phyloP scores from a whole-genome alignment of 73 alveolate genomes.

The Paramecium pentaurelia region DNA sequence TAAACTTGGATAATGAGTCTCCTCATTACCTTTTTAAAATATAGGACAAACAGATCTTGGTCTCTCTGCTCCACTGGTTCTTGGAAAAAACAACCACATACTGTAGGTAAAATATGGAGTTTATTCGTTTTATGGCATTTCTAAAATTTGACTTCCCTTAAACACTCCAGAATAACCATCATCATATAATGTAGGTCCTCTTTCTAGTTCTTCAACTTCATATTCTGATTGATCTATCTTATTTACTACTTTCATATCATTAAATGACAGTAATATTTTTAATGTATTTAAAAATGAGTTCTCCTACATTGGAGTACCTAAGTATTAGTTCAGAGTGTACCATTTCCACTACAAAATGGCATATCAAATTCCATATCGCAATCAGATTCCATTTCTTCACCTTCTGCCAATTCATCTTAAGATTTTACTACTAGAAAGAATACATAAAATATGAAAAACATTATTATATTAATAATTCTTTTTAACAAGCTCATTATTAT shows the following conservation, averaged over 20 bases:
- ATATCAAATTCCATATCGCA: conserved; percentile 51
- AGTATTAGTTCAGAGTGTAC: background rate
- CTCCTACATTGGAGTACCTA: conserved; percentile 41
- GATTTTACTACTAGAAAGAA: background rate
- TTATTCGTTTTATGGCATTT: background rate
- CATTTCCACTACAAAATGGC: conserved; percentile 39
- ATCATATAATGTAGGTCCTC: conserved; percentile 33
- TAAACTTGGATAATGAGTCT: conserved; percentile 54
- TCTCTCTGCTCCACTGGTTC: conserved; percentile 17
- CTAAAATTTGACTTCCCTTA: background rate
- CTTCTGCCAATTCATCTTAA: background rate
- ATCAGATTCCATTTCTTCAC: conserved; percentile 6
- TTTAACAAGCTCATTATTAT: background rate
- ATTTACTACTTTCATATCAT: conserved; percentile 22
- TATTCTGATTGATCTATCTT: background rate
- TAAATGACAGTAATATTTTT: background rate
- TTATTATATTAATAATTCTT: background rate
- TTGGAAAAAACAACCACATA: conserved; percentile 50
- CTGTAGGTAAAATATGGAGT: conserved; percentile 38
- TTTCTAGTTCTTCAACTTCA: conserved; percentile 17
- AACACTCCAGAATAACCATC: conserved; percentile 10
- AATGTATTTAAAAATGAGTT: background rate
- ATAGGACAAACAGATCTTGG: conserved; percentile 60
- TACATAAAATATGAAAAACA: background rate
- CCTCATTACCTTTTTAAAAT: conserved; percentile 65